Percentiles rank a stretch among this genome's conserved stretches.
phyloP scores from a whole-genome alignment of 1,284 basidiomycete genomes.

The Tremellales sp. region DNA sequence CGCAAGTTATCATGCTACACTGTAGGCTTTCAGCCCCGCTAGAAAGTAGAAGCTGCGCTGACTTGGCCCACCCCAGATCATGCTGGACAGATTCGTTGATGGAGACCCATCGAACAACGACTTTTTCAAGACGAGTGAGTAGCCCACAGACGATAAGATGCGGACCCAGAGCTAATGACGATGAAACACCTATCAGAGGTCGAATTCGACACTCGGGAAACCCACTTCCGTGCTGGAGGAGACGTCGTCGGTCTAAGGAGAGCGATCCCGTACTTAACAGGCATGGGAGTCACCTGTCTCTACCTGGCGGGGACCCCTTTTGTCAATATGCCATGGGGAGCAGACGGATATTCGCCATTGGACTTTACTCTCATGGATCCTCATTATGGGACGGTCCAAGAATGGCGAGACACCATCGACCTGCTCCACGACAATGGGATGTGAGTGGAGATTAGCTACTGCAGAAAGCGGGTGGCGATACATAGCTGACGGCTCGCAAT shows the following conservation, averaged over 20 bases:
- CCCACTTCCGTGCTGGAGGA: slow-evolving; percentile 76
- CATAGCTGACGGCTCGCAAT: too few species aligned
- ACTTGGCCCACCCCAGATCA: too few species aligned
- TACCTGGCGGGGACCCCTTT: slow-evolving; percentile 82
- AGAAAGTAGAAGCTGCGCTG: slow-evolving; percentile 25
- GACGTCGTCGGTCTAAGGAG: slow-evolving; percentile 66
- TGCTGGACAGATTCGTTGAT: slow-evolving; percentile 81
- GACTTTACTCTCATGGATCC: slow-evolving; percentile 79
- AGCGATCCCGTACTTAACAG: slow-evolving; percentile 69
- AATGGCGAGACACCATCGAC: slow-evolving; percentile 67
- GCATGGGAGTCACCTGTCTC: slow-evolving; percentile 72
- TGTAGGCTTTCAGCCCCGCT: background rate
- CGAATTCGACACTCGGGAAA: slow-evolving; percentile 75
- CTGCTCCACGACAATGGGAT: slow-evolving; percentile 68
- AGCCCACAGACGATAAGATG: too few species aligned
- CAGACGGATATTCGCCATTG: slow-evolving; percentile 80
- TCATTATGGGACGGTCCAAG: slow-evolving; percentile 70
- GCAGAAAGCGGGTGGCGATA: too few species aligned
- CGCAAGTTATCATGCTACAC: too few species aligned
- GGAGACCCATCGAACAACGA: slow-evolving; percentile 81
- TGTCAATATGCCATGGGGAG: slow-evolving; percentile 84
- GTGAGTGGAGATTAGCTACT: too few species aligned
- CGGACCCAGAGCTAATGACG: too few species aligned
- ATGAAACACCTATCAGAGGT: too few species aligned
- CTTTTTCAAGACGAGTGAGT: slow-evolving; percentile 67